Conservation (phyloP, 2,329 filamentous ascomycete genomes). For the Alternaria alternata region DNA sequence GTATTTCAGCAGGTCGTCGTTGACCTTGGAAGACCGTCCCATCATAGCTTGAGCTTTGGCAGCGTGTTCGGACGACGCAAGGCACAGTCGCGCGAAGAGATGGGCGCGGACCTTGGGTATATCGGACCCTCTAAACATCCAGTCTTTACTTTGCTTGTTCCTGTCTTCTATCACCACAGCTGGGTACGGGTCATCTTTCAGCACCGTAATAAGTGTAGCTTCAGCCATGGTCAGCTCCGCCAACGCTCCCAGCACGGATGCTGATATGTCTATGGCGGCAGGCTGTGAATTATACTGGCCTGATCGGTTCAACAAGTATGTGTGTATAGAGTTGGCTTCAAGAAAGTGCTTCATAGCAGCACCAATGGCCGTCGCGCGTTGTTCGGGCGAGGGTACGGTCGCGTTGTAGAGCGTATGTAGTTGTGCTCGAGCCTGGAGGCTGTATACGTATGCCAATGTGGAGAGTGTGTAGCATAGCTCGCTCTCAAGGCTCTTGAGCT, state of each 20-base stretch:
- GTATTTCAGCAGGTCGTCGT: conserved; percentile 74
- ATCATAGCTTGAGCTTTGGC: conserved; percentile 70
- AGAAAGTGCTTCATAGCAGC: conserved; percentile 80
- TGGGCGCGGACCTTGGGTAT: conserved; percentile 89
- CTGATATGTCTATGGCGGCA: conserved; percentile 53
- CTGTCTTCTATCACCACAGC: conserved; percentile 80
- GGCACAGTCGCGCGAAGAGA: conserved; percentile 84
- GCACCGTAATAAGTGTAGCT: conserved; percentile 85
- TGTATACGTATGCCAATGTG: conserved; percentile 77
- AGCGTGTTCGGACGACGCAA: conserved; percentile 89
- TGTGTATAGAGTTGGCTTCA: conserved; percentile 79
- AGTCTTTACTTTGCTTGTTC: conserved; percentile 85
- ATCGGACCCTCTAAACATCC: conserved; percentile 93
- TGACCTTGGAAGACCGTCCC: conserved; percentile 58
- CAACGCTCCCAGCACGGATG: conserved; percentile 55
- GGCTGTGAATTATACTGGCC: conserved; percentile 50
- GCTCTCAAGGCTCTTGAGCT: conserved; percentile 77
- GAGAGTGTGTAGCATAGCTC: conserved; percentile 83
- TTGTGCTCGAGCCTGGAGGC: conserved; percentile 73
- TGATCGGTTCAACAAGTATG: conserved; percentile 70
- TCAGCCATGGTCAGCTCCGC: conserved; percentile 78
- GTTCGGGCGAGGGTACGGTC: conserved; percentile 62
- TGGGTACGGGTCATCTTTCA: conserved; percentile 95
- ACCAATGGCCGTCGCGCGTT: conserved; percentile 74
- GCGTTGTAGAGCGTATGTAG: conserved; percentile 77